Evolutionary conservation across 306 rosid genomes (phyloP), one percentile per base, ranked within the genome.

Genomic region (Begonia fuchsioides): DNA sequence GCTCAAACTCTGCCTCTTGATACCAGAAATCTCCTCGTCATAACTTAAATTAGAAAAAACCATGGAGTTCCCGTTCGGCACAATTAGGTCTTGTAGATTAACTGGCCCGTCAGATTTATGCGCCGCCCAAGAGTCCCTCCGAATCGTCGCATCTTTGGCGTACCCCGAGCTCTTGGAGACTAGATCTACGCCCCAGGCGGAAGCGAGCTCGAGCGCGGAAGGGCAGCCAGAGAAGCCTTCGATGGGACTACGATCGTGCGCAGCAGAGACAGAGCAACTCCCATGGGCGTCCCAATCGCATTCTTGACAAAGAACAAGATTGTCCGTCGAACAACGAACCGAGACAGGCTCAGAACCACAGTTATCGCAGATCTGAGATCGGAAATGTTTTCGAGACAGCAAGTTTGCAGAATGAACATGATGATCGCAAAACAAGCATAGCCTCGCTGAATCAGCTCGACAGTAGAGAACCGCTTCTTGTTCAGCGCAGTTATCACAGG

Each of bases 321-420:
- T 74, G 59, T 81, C 79, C 32, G 79, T 71, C 38, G 64, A 56
- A 68, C 82, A 81, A 0, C 75, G 75, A n/a, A 81, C 43, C 10
- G 85, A 68, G 17, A 61, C 92, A 5, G 82, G 71, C 17, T 71
- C 69, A 13, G 72, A 62, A 17, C 69, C 19, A 17, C 92, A 81
- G n/a, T 71, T 77, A 47, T 81, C 92, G 50, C 92, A 81, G 76
- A 81, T 77, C 73, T 66, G 79, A 3, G 82, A 77, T 2, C 85
- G 77, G 16, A 53, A 38, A 60, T 81, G 92, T 59, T 81, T 81
- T 48, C 62, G 60, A 18, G 85, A 74, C 44, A 81, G 79, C 14
- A 55, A 47, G 61, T 81, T 77, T 0, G 92, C 85, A 10, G 82
- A 72, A 64, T 81, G 92, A 17, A 81, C 92, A 15, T 68, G 92